Evolutionary conservation across 192 early-diverging fungal genomes (phyloP).

Genomic region (Coemansia sp.): DNA sequence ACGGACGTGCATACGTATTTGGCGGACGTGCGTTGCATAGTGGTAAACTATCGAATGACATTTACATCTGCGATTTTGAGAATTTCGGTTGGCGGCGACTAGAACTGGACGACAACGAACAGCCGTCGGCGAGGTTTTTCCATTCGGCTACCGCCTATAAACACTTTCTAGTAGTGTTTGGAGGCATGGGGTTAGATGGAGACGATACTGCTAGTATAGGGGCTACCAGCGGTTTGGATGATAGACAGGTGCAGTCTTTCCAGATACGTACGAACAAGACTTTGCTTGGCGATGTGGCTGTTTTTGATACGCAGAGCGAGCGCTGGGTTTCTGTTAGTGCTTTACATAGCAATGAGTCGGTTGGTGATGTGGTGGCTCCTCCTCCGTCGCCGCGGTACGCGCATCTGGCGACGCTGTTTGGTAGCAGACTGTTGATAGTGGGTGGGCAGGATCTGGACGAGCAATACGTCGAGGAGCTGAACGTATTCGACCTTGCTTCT

Average conservation of each 20-base stretch:
- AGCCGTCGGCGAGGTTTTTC: slow-evolving; percentile 65
- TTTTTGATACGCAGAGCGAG: slow-evolving; percentile 62
- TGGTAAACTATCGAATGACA: slow-evolving; percentile 70
- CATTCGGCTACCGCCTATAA: slow-evolving; percentile 73
- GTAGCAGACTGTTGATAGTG: slow-evolving; percentile 64
- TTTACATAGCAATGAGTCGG: slow-evolving; percentile 12
- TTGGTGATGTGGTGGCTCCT: slow-evolving; percentile 17
- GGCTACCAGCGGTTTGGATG: slow-evolving; percentile 13
- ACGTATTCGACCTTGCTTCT: slow-evolving; percentile 71
- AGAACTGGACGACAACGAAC: slow-evolving; percentile 5
- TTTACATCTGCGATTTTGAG: slow-evolving; percentile 67
- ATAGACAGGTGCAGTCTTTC: slow-evolving; percentile 54
- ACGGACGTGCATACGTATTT: slow-evolving; percentile 67
- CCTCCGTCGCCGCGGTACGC: slow-evolving; percentile 74
- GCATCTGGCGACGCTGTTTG: slow-evolving; percentile 69
- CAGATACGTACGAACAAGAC: slow-evolving; percentile 58
- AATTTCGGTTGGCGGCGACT: slow-evolving; percentile 66
- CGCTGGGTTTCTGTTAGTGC: slow-evolving; percentile 53
- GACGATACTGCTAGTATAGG: slow-evolving; percentile 25
- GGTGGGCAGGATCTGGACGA: slow-evolving; percentile 80
- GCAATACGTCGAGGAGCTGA: slow-evolving; percentile 77
- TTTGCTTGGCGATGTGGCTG: slow-evolving; percentile 70
- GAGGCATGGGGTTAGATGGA: slow-evolving; percentile 71
- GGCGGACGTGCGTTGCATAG: slow-evolving; percentile 68
- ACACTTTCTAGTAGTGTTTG: slow-evolving; percentile 69